phyloP scores from a whole-genome alignment of 1,284 basidiomycete genomes.

The Microbotryum saponariae region DNA sequence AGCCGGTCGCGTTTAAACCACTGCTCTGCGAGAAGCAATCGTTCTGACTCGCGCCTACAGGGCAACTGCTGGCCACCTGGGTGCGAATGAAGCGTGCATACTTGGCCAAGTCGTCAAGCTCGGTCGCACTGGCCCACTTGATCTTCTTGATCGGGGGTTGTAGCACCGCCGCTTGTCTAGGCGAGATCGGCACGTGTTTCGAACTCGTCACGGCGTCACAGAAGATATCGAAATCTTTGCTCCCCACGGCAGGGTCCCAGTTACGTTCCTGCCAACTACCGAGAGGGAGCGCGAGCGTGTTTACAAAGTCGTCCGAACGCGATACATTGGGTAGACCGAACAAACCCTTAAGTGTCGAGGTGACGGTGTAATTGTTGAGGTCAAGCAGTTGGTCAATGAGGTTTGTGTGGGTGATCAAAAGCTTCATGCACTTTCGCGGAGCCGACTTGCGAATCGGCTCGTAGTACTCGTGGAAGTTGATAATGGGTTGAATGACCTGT shows the following conservation, averaged over 20 bases:
- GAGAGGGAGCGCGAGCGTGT: conserved; percentile 31
- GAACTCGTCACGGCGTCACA: conserved; percentile 17
- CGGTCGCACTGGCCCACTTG: not conserved
- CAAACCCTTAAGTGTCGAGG: conserved; percentile 20
- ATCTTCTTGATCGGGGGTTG: not conserved
- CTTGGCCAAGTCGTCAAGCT: conserved; percentile 10
- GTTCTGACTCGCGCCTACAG: conserved; percentile 18
- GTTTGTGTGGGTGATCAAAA: conserved; percentile 21
- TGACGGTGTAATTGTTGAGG: conserved; percentile 21
- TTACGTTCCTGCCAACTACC: conserved; percentile 33
- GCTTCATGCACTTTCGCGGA: conserved; percentile 26
- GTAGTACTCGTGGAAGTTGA: conserved; percentile 34
- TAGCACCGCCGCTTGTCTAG: not conserved
- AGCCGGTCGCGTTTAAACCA: conserved; percentile 53
- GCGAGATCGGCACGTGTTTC: not conserved
- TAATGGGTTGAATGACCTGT: conserved; percentile 20
- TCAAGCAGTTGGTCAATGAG: conserved; percentile 32
- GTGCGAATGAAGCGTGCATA: conserved; percentile 26
- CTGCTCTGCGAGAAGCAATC: conserved; percentile 68
- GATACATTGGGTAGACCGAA: conserved; percentile 33
- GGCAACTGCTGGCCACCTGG: conserved; percentile 24
- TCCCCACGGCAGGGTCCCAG: conserved; percentile 33
- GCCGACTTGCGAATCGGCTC: conserved; percentile 31
- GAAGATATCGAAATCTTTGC: conserved; percentile 25
- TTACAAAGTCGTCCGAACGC: conserved; percentile 32